A percentile compares a stretch with the other conserved stretches of the same genome.
Evolutionary conservation across 2,329 filamentous ascomycete species (phyloP).

Genomic region (Claviceps monticola): DNA sequence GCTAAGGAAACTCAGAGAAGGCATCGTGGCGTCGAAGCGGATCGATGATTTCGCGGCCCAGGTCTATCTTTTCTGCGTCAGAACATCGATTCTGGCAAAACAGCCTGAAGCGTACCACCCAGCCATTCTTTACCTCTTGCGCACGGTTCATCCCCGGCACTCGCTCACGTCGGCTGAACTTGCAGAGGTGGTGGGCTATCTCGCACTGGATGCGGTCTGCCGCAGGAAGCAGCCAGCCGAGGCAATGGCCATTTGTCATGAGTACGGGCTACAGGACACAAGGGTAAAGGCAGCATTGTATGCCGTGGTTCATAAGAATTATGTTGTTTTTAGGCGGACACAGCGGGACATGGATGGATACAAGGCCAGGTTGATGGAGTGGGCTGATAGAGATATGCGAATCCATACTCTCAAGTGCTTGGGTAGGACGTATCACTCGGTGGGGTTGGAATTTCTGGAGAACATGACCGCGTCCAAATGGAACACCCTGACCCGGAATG

Average conservation of each 20-base stretch:
- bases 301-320: slow-evolving; percentile 70
- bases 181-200: slow-evolving; percentile 66
- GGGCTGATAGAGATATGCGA: slow-evolving; percentile 60
- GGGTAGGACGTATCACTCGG: slow-evolving; percentile 63
- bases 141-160: slow-evolving; percentile 51
- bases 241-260: slow-evolving; percentile 53
- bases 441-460: slow-evolving; percentile 57
- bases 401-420: slow-evolving; percentile 75
- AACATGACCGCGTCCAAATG: slow-evolving; percentile 54
- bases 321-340: slow-evolving; percentile 60
- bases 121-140: slow-evolving; percentile 66
- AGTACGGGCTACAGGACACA: slow-evolving; percentile 49
- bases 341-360: slow-evolving; percentile 67
- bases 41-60: slow-evolving; percentile 72
- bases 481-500: slow-evolving; percentile 51
- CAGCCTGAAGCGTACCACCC: slow-evolving; percentile 85
- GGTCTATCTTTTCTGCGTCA: slow-evolving; percentile 83
- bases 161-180: slow-evolving; percentile 60
- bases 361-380: slow-evolving; percentile 65
- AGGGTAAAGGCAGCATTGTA: slow-evolving; percentile 55
- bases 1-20: slow-evolving; percentile 84
- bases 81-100: slow-evolving; percentile 64
- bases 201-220: slow-evolving; percentile 80
- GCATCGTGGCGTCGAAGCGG: slow-evolving; percentile 64
- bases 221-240: slow-evolving; percentile 60